Conservation (phyloP, 352 stramenopile species). For the Halophytophthora polymorphica region DNA sequence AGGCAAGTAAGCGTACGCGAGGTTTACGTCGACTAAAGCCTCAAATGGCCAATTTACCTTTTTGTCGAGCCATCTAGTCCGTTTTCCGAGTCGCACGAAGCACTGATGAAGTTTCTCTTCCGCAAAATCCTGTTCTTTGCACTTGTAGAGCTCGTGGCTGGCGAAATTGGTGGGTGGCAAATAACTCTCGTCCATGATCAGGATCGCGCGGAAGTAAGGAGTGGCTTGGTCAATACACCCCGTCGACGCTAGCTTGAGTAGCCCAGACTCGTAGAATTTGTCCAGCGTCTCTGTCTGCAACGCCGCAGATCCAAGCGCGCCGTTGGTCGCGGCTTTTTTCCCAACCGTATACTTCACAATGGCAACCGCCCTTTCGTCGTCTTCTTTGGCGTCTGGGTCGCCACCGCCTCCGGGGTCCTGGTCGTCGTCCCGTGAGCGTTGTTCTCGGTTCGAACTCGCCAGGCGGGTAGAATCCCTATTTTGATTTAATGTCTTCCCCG, state of each 20-base stretch:
- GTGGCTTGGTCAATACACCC: conserved; percentile 33
- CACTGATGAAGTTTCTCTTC: conserved; percentile 54
- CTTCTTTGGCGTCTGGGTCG: conserved; percentile 17
- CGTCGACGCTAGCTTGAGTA: conserved; percentile 36
- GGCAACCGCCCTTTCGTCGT: conserved; percentile 30
- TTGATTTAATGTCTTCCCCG: background rate
- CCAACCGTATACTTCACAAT: conserved; percentile 44
- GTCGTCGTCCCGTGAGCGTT: conserved; percentile 8
- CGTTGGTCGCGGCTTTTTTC: conserved; percentile 23
- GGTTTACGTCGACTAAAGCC: conserved; percentile 45
- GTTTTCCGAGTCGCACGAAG: conserved; percentile 37
- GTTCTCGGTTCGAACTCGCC: background rate
- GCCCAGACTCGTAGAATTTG: conserved; percentile 53
- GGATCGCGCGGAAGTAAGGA: conserved; percentile 44
- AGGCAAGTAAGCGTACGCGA: conserved; percentile 46
- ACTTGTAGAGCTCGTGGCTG: conserved; percentile 53
- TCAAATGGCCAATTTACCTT: conserved; percentile 51
- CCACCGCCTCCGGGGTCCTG: conserved; percentile 13
- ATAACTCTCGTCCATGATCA: conserved; percentile 53
- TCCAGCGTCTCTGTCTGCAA: conserved; percentile 43
- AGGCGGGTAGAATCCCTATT: too few species aligned
- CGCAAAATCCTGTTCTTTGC: conserved; percentile 48
- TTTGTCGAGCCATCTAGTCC: conserved; percentile 43
- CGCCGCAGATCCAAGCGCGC: background rate
- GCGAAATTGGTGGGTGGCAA: conserved; percentile 49